Base-by-base conservation (phyloP, 805 yeast genomes). In the Candida saitoana region DNA sequence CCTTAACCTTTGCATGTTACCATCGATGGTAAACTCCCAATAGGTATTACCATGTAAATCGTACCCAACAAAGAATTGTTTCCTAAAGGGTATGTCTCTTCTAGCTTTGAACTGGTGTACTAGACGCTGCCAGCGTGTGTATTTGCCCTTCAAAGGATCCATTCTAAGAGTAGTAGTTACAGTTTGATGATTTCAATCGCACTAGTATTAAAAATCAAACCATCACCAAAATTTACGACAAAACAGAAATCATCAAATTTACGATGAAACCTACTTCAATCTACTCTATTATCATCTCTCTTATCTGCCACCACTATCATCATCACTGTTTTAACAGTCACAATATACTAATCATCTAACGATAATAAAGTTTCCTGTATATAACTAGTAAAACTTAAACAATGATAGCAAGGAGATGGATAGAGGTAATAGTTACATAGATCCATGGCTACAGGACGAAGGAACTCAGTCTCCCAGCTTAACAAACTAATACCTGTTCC, bases 1-100 rank as follows among this genome's bases (percentile, higher is more conserved):
- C 38, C 95, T 65, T 44, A 82, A 69, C 44, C 81, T 60, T 18
- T 60, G 65, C 50, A 78, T 69, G 51, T 74, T 71, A 4, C 74
- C 73, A 45, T 77, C 80, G 18, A 76, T 65, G 39, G 72, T 70
- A 60, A 83, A 80, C 57, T 87, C 96, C 95, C 95, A 87, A 63
- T 82, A 87, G 2, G 91, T 80, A 58, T 87, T 87, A 2, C 93
- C 95, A 31, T 79, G 80, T n/a, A 87, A 67, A 55, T 87, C 95
- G 55, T 84, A 86, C 2, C 88, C 86, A 7, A 81, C 70, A 51
- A 86, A 85, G 66, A 80, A 86, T 56, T 71, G 73, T 41, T 72
- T 73, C 32, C 95, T 71, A 58, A 85, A 80, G 0, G 95, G 95
- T 3, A 86, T 71, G 35, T 68, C 74, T 34, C 82, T 62, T 3